phyloP scores from a whole-genome alignment of 2,329 filamentous ascomycete genomes.

The Penicillium sclerotiorum region DNA sequence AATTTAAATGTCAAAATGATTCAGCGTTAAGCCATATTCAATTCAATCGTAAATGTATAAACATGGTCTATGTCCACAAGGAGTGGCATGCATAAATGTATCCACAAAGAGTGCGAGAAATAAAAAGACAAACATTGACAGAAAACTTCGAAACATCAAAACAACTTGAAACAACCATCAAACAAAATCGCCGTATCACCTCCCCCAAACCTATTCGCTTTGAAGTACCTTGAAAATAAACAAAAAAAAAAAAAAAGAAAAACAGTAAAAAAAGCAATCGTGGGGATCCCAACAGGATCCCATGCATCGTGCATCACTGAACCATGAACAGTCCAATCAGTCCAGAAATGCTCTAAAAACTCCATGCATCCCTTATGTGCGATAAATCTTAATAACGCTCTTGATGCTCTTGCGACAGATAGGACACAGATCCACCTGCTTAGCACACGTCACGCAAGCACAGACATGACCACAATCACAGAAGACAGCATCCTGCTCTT shows the following conservation, averaged over 20 bases:
- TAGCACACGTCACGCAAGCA: slow-evolving; percentile 62
- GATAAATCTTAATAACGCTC: slow-evolving; percentile 61
- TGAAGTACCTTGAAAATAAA: no score
- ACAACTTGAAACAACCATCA: no score
- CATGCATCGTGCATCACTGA: no score
- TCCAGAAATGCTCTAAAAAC: slow-evolving; percentile 14
- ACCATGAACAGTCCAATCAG: no score
- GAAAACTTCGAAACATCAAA: no score
- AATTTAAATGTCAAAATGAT: slow-evolving; percentile 5
- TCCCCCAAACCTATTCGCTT: no score
- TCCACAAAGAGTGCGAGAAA: no score
- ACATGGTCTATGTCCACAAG: slow-evolving; percentile 10
- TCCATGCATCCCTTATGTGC: slow-evolving; percentile 33
- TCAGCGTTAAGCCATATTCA: neutral
- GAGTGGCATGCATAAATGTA: neutral
- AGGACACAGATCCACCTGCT: slow-evolving; percentile 61
- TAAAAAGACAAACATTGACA: no score
- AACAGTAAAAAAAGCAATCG: slow-evolving; percentile 4
- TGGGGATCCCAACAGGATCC: slow-evolving; percentile 6
- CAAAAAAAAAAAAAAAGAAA: no score
- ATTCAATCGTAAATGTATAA: neutral
- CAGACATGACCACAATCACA: slow-evolving; percentile 67
- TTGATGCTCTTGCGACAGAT: slow-evolving; percentile 62
- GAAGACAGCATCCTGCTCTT: slow-evolving; percentile 62
- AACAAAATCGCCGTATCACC: no score